These are phyloP conservation scores for Penicillium sp. DNA, from an alignment of 2,329 filamentous ascomycete genomes.

Conservation along the genomic window DNA sequence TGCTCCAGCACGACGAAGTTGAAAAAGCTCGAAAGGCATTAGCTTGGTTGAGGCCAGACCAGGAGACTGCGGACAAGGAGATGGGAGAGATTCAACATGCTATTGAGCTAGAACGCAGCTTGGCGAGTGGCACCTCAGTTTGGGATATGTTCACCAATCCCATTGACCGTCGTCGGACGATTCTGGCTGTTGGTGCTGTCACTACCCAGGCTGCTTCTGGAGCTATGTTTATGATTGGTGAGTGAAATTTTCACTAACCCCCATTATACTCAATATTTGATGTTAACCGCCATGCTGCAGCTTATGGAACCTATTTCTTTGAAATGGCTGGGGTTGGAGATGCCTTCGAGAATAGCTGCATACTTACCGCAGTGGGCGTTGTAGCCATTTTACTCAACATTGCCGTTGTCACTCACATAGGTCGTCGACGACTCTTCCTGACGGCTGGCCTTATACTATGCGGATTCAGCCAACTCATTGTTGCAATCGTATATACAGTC, in stretches of 20 bases:
- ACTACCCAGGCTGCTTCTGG: slow-evolving; percentile 56
- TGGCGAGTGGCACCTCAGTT: slow-evolving; percentile 38
- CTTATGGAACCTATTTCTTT: slow-evolving; percentile 61
- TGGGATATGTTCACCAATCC: slow-evolving; percentile 54
- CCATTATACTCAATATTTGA: background rate
- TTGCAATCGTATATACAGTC: slow-evolving; percentile 54
- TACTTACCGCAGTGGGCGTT: slow-evolving; percentile 56
- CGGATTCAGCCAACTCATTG: slow-evolving; percentile 55
- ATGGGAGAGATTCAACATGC: slow-evolving; percentile 36
- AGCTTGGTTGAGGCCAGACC: slow-evolving; percentile 37
- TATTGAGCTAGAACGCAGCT: slow-evolving; percentile 35
- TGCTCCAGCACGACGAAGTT: slow-evolving; percentile 28
- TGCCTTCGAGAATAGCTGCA: slow-evolving; percentile 59
- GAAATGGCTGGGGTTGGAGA: slow-evolving; percentile 58
- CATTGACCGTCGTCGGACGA: slow-evolving; percentile 53
- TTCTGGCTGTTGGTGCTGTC: slow-evolving; percentile 50
- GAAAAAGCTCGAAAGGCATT: slow-evolving; percentile 33
- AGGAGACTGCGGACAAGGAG: slow-evolving; percentile 32
- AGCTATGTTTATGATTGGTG: slow-evolving; percentile 58
- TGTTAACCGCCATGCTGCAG: slow-evolving; percentile 30
- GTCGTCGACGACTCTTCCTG: slow-evolving; percentile 56
- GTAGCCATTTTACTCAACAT: slow-evolving; percentile 57
- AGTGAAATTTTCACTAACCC: background rate
- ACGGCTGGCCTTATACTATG: slow-evolving; percentile 53
- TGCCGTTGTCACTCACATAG: slow-evolving; percentile 53